Conservation (phyloP, 148 eudicot species). For the Beta vulgaris region DNA sequence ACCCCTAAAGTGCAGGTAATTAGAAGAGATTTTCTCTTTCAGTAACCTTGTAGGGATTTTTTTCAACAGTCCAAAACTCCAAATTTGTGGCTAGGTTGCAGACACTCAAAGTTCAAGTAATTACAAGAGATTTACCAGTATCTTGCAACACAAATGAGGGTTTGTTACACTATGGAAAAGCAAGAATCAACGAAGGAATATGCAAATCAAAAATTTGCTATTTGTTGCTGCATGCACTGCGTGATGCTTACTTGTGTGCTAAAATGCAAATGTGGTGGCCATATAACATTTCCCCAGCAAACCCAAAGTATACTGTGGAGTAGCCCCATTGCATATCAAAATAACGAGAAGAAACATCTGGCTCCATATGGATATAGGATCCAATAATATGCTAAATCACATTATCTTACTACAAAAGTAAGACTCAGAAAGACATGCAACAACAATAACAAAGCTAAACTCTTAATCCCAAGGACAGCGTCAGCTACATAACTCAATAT, state of each 20-base stretch:
- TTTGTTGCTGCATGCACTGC: not conserved
- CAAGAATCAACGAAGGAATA: not conserved
- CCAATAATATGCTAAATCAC: conserved; percentile 1
- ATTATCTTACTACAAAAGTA: not conserved
- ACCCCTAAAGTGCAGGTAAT: too few relatives aligned
- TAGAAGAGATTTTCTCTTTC: too few relatives aligned
- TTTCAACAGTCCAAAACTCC: too few relatives aligned
- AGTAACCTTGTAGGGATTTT: too few relatives aligned
- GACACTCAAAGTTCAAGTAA: too few relatives aligned
- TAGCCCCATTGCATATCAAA: not conserved
- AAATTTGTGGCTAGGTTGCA: too few relatives aligned
- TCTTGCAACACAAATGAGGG: too few relatives aligned
- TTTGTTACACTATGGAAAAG: not conserved
- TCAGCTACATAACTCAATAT: too few relatives aligned
- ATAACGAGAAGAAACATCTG: not conserved
- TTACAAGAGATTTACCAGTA: too few relatives aligned
- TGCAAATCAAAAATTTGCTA: not conserved
- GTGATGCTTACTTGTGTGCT: not conserved
- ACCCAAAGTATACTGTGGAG: not conserved
- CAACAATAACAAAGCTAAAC: too few relatives aligned
- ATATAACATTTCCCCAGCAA: not conserved
- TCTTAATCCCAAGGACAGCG: too few relatives aligned
- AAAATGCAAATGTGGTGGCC: not conserved
- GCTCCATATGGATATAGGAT: not conserved
- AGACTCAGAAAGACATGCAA: conserved; percentile 5